Evolutionary conservation across 257 asterid genomes (phyloP).

Genomic region (Ilex aquifolium): DNA sequence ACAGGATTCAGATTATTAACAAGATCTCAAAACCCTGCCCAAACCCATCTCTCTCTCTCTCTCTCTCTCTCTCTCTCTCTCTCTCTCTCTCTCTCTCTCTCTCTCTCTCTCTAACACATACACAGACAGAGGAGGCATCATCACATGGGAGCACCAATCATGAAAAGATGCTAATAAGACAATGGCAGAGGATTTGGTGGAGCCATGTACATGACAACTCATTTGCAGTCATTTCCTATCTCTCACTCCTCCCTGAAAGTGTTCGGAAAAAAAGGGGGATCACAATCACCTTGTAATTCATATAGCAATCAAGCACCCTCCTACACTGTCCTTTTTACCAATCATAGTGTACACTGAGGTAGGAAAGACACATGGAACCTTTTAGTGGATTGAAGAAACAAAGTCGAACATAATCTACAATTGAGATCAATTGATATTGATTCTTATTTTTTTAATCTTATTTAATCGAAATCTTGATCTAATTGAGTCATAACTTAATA

Average conservation of each 20-base stretch:
- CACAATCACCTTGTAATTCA: slow-evolving; percentile 4
- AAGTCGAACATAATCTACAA: not conserved
- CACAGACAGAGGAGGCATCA: slow-evolving; percentile 25
- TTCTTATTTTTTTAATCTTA: no score
- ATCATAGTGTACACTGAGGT: no score
- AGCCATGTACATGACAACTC: slow-evolving; percentile 33
- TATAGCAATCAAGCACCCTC: no score
- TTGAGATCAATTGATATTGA: no score
- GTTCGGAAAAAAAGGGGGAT: not conserved
- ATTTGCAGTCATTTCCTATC: slow-evolving; percentile 22
- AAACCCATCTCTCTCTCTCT: not conserved
- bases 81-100: slow-evolving; percentile 3
- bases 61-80: no score
- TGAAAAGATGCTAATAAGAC: slow-evolving; percentile 37
- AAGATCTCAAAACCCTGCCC: not conserved
- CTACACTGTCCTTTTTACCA: no score
- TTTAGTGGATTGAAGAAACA: slow-evolving; percentile 21
- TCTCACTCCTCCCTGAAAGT: slow-evolving; percentile 4
- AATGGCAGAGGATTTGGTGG: slow-evolving; percentile 50
- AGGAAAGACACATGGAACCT: slow-evolving; percentile 27
- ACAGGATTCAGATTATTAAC: slow-evolving; percentile 13
- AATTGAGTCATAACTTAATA: no score
- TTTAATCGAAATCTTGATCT: no score
- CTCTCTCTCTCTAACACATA: not conserved
- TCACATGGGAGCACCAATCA: slow-evolving; percentile 45